A percentile compares a stretch with the other conserved stretches of the same genome.
phyloP scores from a whole-genome alignment of 108 stramenopile species.

The Mediolabrus comicus region DNA sequence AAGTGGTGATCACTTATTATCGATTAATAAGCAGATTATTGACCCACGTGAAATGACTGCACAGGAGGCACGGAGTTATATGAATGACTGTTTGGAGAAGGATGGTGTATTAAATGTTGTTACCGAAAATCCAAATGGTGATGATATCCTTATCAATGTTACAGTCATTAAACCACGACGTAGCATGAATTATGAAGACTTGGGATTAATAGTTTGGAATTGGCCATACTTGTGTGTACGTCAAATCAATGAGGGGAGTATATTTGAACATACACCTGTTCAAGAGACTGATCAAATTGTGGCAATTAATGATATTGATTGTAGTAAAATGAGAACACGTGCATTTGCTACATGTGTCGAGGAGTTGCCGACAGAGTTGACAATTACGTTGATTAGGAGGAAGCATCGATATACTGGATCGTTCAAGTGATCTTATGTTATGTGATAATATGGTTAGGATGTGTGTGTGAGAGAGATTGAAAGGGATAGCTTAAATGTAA shows the following conservation, averaged over 20 bases:
- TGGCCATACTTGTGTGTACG: slow-evolving; percentile 47
- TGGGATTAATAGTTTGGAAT: slow-evolving; percentile 51
- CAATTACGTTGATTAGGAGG: slow-evolving; percentile 41
- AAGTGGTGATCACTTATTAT: slow-evolving; percentile 27
- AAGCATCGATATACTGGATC: slow-evolving; percentile 45
- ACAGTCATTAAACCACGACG: slow-evolving; percentile 53
- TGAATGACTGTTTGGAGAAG: slow-evolving; percentile 19
- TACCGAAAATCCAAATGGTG: slow-evolving; percentile 35
- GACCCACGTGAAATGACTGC: slow-evolving; percentile 9
- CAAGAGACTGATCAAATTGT: slow-evolving; percentile 45
- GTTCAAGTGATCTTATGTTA: slow-evolving; percentile 40
- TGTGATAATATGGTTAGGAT: no score
- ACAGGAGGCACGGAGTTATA: slow-evolving; percentile 18
- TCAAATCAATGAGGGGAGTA: slow-evolving; percentile 25
- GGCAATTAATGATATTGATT: slow-evolving; percentile 50
- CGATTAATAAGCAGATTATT: slow-evolving; percentile 31
- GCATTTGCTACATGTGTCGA: slow-evolving; percentile 32
- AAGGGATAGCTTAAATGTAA: no score
- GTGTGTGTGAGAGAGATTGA: no score
- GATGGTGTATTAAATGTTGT: slow-evolving; percentile 31
- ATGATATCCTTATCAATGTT: slow-evolving; percentile 47
- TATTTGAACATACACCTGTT: slow-evolving; percentile 40
- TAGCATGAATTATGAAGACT: slow-evolving; percentile 44
- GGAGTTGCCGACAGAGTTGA: slow-evolving; percentile 41
- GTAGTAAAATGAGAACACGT: slow-evolving; percentile 22